A percentile compares a stretch with the other conserved stretches of the same genome.
These are phyloP conservation scores for Aspergillus ochraceoroseus DNA, from an alignment of 2,329 filamentous ascomycete species.

Conservation along the genomic window DNA sequence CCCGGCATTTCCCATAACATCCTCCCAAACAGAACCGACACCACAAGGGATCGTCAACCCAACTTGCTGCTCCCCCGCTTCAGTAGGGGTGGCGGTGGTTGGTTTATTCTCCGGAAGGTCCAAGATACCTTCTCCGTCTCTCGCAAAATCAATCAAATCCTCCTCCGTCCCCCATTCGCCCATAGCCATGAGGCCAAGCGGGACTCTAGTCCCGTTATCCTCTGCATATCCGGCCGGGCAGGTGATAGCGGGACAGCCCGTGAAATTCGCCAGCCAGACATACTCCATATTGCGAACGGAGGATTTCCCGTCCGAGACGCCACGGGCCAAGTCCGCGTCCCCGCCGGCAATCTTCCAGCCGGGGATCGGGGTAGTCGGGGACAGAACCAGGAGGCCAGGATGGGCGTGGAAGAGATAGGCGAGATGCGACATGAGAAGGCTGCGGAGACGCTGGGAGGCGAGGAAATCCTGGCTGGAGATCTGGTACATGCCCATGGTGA, in stretches of 20 bases:
- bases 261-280: constrained; percentile 78
- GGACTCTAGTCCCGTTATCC: constrained; percentile 32
- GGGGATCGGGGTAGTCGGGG: constrained; percentile 68
- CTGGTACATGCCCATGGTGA: constrained; percentile 57
- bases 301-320: constrained; percentile 67
- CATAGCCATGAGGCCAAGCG: constrained; percentile 53
- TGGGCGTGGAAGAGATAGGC: constrained; percentile 64
- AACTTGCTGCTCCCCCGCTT: constrained; percentile 5
- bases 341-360: constrained; percentile 63
- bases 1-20: constrained; percentile 30
- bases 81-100: background rate
- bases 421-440: constrained; percentile 73
- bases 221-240: constrained; percentile 69
- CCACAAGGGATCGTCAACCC: constrained; percentile 30
- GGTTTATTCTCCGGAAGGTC: constrained; percentile 25
- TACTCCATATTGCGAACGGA: constrained; percentile 78
- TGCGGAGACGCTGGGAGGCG: constrained; percentile 67
- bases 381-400: constrained; percentile 71
- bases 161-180: constrained; percentile 54
- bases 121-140: constrained; percentile 49
- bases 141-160: constrained; percentile 49
- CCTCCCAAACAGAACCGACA: constrained; percentile 35
- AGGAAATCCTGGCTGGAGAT: constrained; percentile 66
- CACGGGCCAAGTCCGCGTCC: constrained; percentile 56
- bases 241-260: constrained; percentile 68